phyloP scores from a whole-genome alignment of 1,284 basidiomycete genomes.

The Tylopilus orsonianus region DNA sequence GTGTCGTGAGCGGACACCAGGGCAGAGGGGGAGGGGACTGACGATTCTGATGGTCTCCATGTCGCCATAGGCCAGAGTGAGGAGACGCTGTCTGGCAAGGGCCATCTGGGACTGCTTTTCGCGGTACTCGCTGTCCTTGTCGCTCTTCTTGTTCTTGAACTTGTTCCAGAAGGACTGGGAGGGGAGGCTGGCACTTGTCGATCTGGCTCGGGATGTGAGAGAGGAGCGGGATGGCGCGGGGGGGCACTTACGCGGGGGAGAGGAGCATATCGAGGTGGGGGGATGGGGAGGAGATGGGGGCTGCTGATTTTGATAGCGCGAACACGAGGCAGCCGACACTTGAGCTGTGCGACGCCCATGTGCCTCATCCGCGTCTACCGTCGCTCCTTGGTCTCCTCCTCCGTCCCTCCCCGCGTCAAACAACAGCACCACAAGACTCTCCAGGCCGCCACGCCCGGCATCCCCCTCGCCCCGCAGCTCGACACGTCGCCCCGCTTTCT shows the following conservation, averaged over 20 bases:
- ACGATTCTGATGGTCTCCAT: constrained; percentile 82
- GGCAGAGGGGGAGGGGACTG: constrained; percentile 22
- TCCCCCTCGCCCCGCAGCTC: constrained; percentile 33
- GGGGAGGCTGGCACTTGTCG: constrained; percentile 61
- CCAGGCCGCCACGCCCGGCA: constrained; percentile 38
- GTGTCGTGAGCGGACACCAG: constrained; percentile 6
- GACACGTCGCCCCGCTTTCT: constrained; percentile 35
- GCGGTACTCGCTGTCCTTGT: constrained; percentile 57
- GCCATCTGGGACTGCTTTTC: constrained; percentile 57
- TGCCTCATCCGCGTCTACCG: constrained; percentile 15
- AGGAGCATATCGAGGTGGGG: constrained; percentile 56
- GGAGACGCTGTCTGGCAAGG: constrained; percentile 64
- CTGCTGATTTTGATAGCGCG: constrained; percentile 18
- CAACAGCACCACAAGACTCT: constrained; percentile 38
- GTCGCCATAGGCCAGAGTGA: constrained; percentile 78
- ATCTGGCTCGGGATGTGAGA: constrained; percentile 42
- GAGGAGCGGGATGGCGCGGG: constrained; percentile 28
- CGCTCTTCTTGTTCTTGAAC: constrained; percentile 57
- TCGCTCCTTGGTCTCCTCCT: constrained; percentile 60
- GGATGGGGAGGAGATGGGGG: constrained; percentile 25
- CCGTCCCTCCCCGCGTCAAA: constrained; percentile 59
- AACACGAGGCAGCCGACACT: constrained; percentile 35
- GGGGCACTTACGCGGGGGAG: constrained; percentile 69
- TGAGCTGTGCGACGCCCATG: not conserved
- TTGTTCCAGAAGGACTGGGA: constrained; percentile 66